These are phyloP conservation scores for Thalassiosira sp. DNA, from an alignment of 352 stramenopile species.

Conservation along the genomic window DNA sequence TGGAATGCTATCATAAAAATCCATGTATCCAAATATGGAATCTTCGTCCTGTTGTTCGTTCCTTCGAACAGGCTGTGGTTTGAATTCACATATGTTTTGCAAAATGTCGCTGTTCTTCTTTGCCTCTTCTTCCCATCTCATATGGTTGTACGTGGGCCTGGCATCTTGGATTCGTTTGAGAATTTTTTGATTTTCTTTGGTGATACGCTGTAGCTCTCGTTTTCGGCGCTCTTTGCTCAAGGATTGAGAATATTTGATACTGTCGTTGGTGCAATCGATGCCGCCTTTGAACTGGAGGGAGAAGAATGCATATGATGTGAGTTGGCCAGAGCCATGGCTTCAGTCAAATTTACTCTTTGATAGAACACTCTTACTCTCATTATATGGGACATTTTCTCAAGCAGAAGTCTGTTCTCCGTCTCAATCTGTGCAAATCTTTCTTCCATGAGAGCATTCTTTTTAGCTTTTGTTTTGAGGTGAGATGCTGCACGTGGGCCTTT, in stretches of 20 bases:
- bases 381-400: slow-evolving; percentile 97
- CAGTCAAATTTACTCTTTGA: not conserved
- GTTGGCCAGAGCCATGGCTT: not conserved
- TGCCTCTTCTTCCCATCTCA: slow-evolving; percentile 63
- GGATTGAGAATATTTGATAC: slow-evolving; percentile 63
- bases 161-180: slow-evolving; percentile 60
- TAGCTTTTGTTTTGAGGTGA: slow-evolving; percentile 93
- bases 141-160: slow-evolving; percentile 65
- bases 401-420: slow-evolving; percentile 93
- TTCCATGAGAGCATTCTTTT: slow-evolving; percentile 96
- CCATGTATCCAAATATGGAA: slow-evolving; percentile 52
- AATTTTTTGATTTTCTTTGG: slow-evolving; percentile 83
- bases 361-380: slow-evolving; percentile 68
- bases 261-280: slow-evolving; percentile 69
- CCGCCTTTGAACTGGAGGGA: slow-evolving; percentile 57
- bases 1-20: slow-evolving; percentile 48
- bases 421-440: slow-evolving; percentile 93
- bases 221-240: slow-evolving; percentile 79
- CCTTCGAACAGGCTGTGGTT: slow-evolving; percentile 24
- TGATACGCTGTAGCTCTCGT: slow-evolving; percentile 83
- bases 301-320: slow-evolving; percentile 18
- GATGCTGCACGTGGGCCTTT: slow-evolving; percentile 85
- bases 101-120: slow-evolving; percentile 61
- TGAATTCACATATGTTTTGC: slow-evolving; percentile 71
- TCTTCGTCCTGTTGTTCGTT: slow-evolving; percentile 38